Evolutionary conservation across 495 filamentous ascomycete genomes (phyloP), one percentile per base, ranked within the genome.

Genomic region (Aspergillus biplanus): DNA sequence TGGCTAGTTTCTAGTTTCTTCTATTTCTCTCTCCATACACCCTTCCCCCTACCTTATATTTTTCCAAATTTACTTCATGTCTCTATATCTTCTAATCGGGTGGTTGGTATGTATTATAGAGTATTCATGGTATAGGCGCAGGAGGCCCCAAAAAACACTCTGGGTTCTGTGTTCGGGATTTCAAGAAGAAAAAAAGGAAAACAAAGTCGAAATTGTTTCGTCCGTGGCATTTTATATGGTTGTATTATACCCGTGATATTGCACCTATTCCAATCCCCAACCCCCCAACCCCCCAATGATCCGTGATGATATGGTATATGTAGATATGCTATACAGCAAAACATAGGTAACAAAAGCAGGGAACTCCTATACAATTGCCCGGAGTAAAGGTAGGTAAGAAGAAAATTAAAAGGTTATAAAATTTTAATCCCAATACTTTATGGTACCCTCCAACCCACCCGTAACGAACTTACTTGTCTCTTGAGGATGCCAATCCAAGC

Each of bases 401-500:
- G 64, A 31, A 46, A 44, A 27, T 33, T 52, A 58, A 7, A 37
- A 49, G 15, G 18, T 9, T 34, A 9, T 13, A 61, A 8, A 33
- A 33, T 44, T 48, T 52, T 52, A 99, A 87, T 99, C 95, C 95
- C 95, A 98, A 77, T 93, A 95, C 74, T 89, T 93, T 64, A 99
- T 92, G 16, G 88, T 76, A 6, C 95, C 94, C 69, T 96, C 91
- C 75, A 96, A 76, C 5, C 92, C 95, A 33, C 92, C 95, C 39
- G 93, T 96, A 39, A 89, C 92, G 21, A 98, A 89, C 79, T 97
- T 96, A 72, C 89, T 92, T 7, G 89, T 94, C 82, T 98, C 96
- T 79, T 97, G 90, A 35, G 93, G 92, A 78, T 97, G 93, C 93
- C 93, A 99, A 74, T 90, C 89, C 52, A 92, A 80, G 67, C 87